A percentile compares a stretch with the other conserved stretches of the same genome.
These are phyloP conservation scores for Talinum fruticosum DNA, from an alignment of 148 eudicot genomes.

Conservation along the genomic window DNA sequence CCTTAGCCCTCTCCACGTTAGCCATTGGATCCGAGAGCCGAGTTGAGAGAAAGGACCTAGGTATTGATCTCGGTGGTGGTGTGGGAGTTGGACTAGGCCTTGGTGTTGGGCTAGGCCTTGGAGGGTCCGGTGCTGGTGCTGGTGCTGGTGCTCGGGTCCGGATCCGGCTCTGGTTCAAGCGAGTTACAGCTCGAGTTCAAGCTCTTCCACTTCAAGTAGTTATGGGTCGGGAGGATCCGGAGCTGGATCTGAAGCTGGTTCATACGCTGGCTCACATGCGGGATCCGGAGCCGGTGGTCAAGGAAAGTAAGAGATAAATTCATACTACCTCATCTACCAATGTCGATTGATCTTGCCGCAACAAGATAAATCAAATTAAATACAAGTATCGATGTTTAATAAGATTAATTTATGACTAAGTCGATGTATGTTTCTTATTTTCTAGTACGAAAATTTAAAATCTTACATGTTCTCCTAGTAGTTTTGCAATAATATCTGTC, in stretches of 20 bases:
- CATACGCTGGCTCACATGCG: slow-evolving; percentile 1
- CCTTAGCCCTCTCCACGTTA: slow-evolving; percentile 10
- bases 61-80: slow-evolving; percentile 24
- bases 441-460: background rate
- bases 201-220: slow-evolving; percentile 10
- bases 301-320: background rate
- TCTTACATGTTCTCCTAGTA: background rate
- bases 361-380: too few species aligned
- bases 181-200: slow-evolving; percentile 19
- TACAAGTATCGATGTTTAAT: background rate
- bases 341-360: background rate
- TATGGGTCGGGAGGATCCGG: slow-evolving; percentile 12
- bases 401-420: background rate
- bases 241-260: slow-evolving; percentile 11
- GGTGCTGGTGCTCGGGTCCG: slow-evolving; percentile 5
- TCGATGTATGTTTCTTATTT: background rate
- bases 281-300: slow-evolving; percentile 3
- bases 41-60: slow-evolving; percentile 30
- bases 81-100: slow-evolving; percentile 26
- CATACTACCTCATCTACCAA: background rate
- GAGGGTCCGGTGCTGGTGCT: slow-evolving; percentile 10
- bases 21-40: slow-evolving; percentile 17
- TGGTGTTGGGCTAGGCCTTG: slow-evolving; percentile 30
- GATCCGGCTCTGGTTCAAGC: slow-evolving; percentile 12
- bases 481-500: too few species aligned